A percentile compares a stretch with the other conserved stretches of the same genome.
Evolutionary conservation across 2,329 filamentous ascomycete species (phyloP).

Genomic region (Torrubiella hemipterigena): DNA sequence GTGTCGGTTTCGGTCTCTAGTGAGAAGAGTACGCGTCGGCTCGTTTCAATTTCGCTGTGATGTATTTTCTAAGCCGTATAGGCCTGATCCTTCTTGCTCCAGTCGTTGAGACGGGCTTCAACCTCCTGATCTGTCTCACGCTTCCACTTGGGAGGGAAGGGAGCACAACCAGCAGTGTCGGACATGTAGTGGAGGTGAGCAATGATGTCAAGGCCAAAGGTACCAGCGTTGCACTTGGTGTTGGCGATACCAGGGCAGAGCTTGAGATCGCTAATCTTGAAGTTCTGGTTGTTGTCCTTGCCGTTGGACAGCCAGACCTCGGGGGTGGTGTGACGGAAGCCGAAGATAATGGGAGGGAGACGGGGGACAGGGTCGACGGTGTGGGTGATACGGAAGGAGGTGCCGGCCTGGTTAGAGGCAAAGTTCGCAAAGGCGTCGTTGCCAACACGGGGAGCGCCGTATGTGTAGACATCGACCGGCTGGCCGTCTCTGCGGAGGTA

Average conservation of each 20-base stretch:
- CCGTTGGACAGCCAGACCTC: slow-evolving; percentile 51
- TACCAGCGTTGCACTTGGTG: slow-evolving; percentile 37
- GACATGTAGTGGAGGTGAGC: slow-evolving; percentile 40
- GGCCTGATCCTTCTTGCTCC: slow-evolving; percentile 21
- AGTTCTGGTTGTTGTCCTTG: slow-evolving; percentile 18
- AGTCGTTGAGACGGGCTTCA: slow-evolving; percentile 22
- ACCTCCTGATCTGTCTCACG: slow-evolving; percentile 23
- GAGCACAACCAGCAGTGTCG: slow-evolving; percentile 26
- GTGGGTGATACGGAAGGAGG: slow-evolving; percentile 55
- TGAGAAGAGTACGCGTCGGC: no score
- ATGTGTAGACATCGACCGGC: slow-evolving; percentile 47
- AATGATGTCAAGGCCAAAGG: slow-evolving; percentile 26
- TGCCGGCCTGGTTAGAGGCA: slow-evolving; percentile 38
- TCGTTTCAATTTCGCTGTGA: background rate
- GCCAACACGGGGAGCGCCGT: slow-evolving; percentile 54
- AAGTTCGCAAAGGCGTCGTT: slow-evolving; percentile 41
- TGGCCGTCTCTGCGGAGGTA: slow-evolving; percentile 38
- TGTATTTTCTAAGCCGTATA: slow-evolving; percentile 8
- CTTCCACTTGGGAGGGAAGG: slow-evolving; percentile 13
- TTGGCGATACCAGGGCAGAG: slow-evolving; percentile 37
- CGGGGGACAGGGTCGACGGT: slow-evolving; percentile 54
- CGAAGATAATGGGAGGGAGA: slow-evolving; percentile 47
- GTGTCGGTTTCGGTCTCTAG: no score
- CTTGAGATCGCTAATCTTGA: slow-evolving; percentile 25
- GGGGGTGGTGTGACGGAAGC: slow-evolving; percentile 54